Base-by-base conservation (phyloP, 768 basidiomycete species). In the Russula dissimulans region DNA sequence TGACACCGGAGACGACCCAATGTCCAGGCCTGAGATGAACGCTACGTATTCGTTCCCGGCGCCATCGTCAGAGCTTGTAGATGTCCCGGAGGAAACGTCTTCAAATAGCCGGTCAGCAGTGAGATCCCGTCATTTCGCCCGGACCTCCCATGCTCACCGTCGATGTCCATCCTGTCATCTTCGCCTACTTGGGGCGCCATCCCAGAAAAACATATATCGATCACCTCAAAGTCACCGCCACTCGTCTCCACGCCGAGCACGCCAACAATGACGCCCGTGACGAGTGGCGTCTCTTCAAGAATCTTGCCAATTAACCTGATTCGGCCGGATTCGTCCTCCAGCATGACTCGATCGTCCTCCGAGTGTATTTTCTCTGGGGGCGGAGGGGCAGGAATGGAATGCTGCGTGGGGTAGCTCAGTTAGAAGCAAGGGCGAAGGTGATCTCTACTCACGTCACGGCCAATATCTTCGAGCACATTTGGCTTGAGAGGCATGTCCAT, bases 401-500 rank as follows among this genome's bases (percentile, higher is more conserved):
- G 89, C 95, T 64, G 62, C 45, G 34, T 45, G 22, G 42, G 36
- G 54, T 49, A 45, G 54, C 26, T 59, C 43, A 47, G 49, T 38
- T 18, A 60, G 52, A 49, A 43, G 45, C 22, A 44, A 44, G 34
- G 48, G 36, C 29, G 43, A 56, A 22, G 39, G 22, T 15, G n/a
- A 45, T 38, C 29, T 41, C 10, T 15, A 78, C 91, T 66, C 68
- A 97, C 97, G 67, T 99, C 94, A 71, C 90, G 81, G 26, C 87
- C 92, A 65, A 98, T 82, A 64, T 99, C 97, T 67, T 93, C 89
- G 63, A 99, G 79, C n/a, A 99, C 90, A 68, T 97, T 98, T 0
- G 95, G 95, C 69, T 99, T 99, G 54, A 98, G 78, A 9, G 94
- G 91, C 97, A 99, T 99, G 61, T 99, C 94, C 85, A 98, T 87